Conservation (phyloP, 306 rosid genomes). For the Vigna trinervia region DNA sequence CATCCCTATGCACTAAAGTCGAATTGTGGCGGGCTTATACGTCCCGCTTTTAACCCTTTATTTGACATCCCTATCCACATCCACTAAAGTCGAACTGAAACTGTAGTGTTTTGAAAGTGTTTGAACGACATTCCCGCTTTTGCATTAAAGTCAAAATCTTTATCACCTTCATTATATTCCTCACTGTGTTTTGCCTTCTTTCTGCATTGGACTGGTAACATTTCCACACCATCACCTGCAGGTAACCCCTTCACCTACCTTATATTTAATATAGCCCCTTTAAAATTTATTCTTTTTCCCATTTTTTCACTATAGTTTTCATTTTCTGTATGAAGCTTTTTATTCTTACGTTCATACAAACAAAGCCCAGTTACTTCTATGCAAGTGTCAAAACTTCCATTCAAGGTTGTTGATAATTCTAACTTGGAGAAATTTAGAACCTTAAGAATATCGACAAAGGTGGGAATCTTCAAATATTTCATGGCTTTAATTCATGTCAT, state of each 20-base stretch:
- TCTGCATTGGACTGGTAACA: background rate
- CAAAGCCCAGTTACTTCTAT: background rate
- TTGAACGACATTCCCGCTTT: slow-evolving; percentile 38
- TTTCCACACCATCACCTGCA: slow-evolving; percentile 3
- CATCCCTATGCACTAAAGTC: background rate
- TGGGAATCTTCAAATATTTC: background rate
- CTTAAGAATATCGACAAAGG: background rate
- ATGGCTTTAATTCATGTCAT: background rate
- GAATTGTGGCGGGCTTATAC: background rate
- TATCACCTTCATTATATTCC: background rate
- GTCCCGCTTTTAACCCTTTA: too few species aligned
- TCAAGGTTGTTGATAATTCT: background rate
- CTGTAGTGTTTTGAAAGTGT: slow-evolving; percentile 17
- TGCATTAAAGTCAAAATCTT: slow-evolving; percentile 18
- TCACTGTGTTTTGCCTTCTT: background rate
- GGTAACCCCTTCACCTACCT: slow-evolving; percentile 3
- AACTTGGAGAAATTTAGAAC: background rate
- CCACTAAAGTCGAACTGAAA: background rate
- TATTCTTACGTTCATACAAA: background rate
- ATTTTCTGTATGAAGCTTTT: slow-evolving; percentile 1
- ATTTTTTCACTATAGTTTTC: background rate
- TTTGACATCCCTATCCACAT: too few species aligned
- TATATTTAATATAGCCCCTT: background rate
- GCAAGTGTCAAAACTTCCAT: background rate
- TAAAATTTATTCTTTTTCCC: background rate